Evolutionary conservation across 495 filamentous ascomycete species (phyloP), one percentile per base, ranked within the genome.

Genomic region (Cercophora samala): DNA sequence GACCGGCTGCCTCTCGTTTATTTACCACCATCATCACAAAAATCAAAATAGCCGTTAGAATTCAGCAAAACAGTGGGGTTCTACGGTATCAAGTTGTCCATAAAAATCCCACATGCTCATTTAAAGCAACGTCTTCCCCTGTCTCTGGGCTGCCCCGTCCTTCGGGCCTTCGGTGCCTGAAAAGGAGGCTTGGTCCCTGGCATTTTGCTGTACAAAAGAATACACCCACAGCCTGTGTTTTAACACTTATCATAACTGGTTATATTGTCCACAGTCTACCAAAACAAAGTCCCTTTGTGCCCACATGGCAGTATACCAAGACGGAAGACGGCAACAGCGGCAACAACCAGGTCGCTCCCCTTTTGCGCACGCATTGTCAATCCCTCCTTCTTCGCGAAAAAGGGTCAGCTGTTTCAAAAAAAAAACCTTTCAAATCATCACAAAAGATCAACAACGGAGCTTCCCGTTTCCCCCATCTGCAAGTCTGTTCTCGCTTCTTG

Each of bases 91-190:
- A 5, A 29, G 37, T 13, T 17, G 37, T 13, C 15, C 37, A 11
- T 46, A 18, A 56, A n/a, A 21, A 21, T 21, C 54, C 54, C 19
- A 56, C n/a, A 0, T 21, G 15, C 52, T 67, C 65, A 67, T 67
- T 67, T 67, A 60, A 60, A 59, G 17, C n/a, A 19, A 17, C 46
- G 24, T 52, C 65, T 55, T 67, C 59, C 46, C 60, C 58, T 60
- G 37, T 46, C 15, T 46, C 15, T 29, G 26, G n/a, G 37, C 15
- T 46, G 37, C 13, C 8, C 26, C 37, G 37, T 46, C 37, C 37
- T 5, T 17, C 37, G 37, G 37, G 37, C 37, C 60, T 29, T 29
- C 61, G 54, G 55, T 59, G 66, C 55, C 61, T 63, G 61, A 63
- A 66, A 42, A 59, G 55, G 60, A 67, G 65, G 52, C 65, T 51